Evolutionary conservation across 352 stramenopile species (phyloP), one percentile per base, ranked within the genome.

Genomic region (Globisporangium acanthophoron): DNA sequence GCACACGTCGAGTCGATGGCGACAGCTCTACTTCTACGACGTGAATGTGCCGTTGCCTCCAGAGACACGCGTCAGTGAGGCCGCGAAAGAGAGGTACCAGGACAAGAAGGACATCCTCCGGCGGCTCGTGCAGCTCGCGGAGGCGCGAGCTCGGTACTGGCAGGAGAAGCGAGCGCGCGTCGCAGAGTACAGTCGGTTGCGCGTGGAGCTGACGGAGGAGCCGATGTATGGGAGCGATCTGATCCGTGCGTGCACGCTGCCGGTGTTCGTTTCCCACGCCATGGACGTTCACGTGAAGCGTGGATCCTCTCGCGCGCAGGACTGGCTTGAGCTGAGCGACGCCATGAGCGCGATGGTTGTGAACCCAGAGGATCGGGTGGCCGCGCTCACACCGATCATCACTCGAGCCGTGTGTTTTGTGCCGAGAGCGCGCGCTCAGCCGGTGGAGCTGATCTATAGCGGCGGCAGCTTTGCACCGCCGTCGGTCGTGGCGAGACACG

Each of bases 401-500:
- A 76, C 78, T 5, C 80, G 84, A 31, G 85, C 84, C 7, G 61
- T 90, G 13, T 96, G 85, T 52, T 85, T 78, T 24, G 86, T 94
- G 1, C 85, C 85, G 1, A 80, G 80, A 63, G 87, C 80, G 43
- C 71, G 85, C 8, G 77, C 80, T 3, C 64, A 29, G 27, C 61
- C 67, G 18, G 59, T 76, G 20, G 53, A 58, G 50, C 21, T 92
- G 0, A 39, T 76, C 8, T 84, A 81, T 31, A 65, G 50, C 50
- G 72, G 77, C 12, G 52, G 59, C n/a, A 64, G 71, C 6, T 88
- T 87, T 37, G 68, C 66, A 3, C 50, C 50, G 1, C 13, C 9
- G 11, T 43, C 58, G 27, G 24, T n/a, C 5, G 21, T 46, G 3
- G n/a, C n/a, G 11, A 33, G 50, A 2, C 29, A 44, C 5, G 43